Evolutionary conservation across 495 filamentous ascomycete species (phyloP), one percentile per base, ranked within the genome.

Genomic region (Viridothelium virens): DNA sequence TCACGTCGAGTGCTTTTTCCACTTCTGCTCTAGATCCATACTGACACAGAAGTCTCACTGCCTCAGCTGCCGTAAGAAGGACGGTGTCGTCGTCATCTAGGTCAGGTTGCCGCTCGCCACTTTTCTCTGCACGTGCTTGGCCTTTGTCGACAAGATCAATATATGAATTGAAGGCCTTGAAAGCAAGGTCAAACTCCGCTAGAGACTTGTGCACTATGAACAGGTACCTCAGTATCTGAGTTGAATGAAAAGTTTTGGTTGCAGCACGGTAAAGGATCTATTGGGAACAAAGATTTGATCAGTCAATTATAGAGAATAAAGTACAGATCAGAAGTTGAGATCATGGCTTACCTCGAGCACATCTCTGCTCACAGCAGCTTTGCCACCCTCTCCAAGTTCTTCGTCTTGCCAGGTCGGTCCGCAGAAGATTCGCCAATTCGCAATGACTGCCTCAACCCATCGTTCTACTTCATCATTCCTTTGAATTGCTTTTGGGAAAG

Each of bases 181-280:
- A 81, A 3, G 93, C 94, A 48, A 97, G 80, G 64, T 91, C 85
- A 69, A 96, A 96, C 64, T 98, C 92, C 14, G 91, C 91, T 47
- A 96, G 78, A 1, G 90, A 81, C 2, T 89, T 80, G 76, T 97
- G 94, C 4, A 96, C 87, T 14, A 86, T 89, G 69, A 97, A 97
- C 1, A 98, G 81, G 73, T 95, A 87, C 64, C 93, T 82, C 38
- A 98, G 78, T 63, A 97, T 86, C 33, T 88, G 76, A 4, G 92
- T 93, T 2, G 95, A 97, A 73, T 97, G 94, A 70, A 91, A 98
- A 0, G 91, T 95, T 76, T 92, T 95, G 2, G 89, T 89, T 10
- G 94, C 89, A 37, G 92, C 91, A 25, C 89, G 85, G 70, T 96
- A 96, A 10, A 97, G 79, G 37, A 91, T 88, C 77, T 95, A 69